phyloP scores from a whole-genome alignment of 129 eudicot species.

The Apium graveolens region DNA sequence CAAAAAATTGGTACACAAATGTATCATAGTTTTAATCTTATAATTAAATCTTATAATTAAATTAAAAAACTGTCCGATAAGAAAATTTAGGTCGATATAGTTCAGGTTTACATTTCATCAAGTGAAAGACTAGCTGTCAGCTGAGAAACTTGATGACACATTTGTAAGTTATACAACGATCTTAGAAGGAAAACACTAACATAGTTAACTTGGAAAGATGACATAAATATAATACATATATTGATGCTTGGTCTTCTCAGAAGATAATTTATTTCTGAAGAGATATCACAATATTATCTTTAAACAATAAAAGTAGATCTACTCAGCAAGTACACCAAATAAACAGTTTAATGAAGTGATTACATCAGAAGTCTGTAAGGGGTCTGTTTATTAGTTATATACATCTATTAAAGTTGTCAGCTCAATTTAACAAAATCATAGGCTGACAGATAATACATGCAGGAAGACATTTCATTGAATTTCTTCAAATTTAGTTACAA shows the following conservation, averaged over 20 bases:
- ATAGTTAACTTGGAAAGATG: background rate
- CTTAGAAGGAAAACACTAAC: background rate
- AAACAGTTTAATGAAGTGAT: background rate
- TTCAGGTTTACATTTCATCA: background rate
- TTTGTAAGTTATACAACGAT: background rate
- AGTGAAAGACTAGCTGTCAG: background rate
- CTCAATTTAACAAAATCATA: background rate
- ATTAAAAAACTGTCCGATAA: background rate
- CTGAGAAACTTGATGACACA: background rate
- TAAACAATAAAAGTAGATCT: background rate
- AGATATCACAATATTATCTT: background rate
- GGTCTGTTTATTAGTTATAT: background rate
- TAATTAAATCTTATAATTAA: background rate
- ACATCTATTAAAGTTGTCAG: background rate
- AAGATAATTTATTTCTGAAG: background rate
- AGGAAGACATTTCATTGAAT: background rate
- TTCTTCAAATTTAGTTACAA: constrained; percentile 45
- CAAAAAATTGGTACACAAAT: background rate
- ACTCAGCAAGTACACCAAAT: background rate
- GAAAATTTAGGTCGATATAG: no score
- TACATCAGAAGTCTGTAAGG: background rate
- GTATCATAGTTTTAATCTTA: background rate
- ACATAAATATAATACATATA: background rate
- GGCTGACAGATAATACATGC: background rate
- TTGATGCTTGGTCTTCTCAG: background rate